These are phyloP conservation scores for Fusarium multiceps DNA, from an alignment of 2,329 filamentous ascomycete species.

Conservation along the genomic window DNA sequence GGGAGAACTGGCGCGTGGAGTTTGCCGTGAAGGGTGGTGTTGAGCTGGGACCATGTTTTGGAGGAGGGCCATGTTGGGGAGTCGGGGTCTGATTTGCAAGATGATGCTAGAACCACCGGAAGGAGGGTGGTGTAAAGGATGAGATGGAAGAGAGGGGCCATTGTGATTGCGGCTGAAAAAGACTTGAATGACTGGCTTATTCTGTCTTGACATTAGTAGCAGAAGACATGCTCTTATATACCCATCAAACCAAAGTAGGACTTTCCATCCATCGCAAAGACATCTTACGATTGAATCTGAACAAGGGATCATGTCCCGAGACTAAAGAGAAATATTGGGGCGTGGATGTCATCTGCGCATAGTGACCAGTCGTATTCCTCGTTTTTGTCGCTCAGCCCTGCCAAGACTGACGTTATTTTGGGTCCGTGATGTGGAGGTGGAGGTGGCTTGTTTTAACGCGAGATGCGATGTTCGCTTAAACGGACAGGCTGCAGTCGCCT, in stretches of 20 bases:
- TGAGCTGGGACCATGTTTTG: constrained; percentile 58
- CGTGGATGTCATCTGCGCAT: constrained; percentile 2
- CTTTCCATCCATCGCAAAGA: not conserved
- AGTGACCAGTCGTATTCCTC: constrained; percentile 33
- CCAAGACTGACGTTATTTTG: constrained; percentile 2
- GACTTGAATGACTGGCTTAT: no score
- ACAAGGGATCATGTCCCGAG: constrained; percentile 35
- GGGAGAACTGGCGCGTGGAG: constrained; percentile 57
- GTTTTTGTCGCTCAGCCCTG: constrained; percentile 29
- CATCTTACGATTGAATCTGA: not conserved
- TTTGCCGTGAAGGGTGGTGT: constrained; percentile 56
- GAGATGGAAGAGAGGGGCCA: constrained; percentile 8
- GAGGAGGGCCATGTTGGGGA: constrained; percentile 60
- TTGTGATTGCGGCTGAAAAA: not conserved
- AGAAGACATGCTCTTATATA: constrained; percentile 16
- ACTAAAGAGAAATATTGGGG: constrained; percentile 8
- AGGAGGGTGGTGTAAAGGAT: constrained; percentile 1
- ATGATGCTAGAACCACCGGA: not conserved
- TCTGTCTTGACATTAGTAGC: no score
- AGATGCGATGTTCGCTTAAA: constrained; percentile 8
- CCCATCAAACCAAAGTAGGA: not conserved
- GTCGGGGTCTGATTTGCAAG: constrained; percentile 63
- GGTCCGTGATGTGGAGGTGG: constrained; percentile 4
- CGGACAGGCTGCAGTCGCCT: not conserved
- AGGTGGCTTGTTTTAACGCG: constrained; percentile 24